These are phyloP conservation scores for Phytophthora idaei DNA, from an alignment of 352 stramenopile genomes.

Conservation along the genomic window DNA sequence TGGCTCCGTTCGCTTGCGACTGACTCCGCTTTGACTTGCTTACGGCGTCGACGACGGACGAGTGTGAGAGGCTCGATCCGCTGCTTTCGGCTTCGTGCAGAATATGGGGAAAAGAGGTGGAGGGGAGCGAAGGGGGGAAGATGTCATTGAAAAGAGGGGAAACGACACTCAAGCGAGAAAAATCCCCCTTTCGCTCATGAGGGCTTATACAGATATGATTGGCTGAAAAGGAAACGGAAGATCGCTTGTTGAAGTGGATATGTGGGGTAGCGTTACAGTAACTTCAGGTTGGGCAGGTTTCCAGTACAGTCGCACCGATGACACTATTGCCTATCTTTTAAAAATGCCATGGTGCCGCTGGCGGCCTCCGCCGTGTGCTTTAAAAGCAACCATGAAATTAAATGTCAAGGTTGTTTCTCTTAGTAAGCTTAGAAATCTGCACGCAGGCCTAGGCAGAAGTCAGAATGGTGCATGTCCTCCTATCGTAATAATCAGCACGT, in stretches of 20 bases:
- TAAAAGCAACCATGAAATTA: no score
- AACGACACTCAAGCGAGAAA: conserved; percentile 13
- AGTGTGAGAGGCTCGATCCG: conserved; percentile 20
- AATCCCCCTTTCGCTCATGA: conserved; percentile 15
- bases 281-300: no score
- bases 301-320: no score
- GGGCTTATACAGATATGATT: conserved; percentile 10
- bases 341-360: no score
- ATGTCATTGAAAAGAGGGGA: conserved; percentile 16
- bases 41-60: conserved; percentile 14
- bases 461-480: no score
- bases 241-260: conserved; percentile 7
- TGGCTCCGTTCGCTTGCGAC: conserved; percentile 2
- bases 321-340: no score
- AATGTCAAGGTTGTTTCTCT: no score
- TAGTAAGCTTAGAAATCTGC: no score
- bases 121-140: conserved; percentile 25
- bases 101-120: conserved; percentile 27
- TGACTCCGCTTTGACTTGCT: conserved; percentile 13
- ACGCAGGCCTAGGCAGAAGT: no score
- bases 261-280: no score
- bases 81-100: conserved; percentile 31
- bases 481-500: no score
- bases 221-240: conserved; percentile 17
- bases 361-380: no score